These are phyloP conservation scores for Zygoascus sp. DNA, from an alignment of 1,139 yeast genomes.

Conservation along the genomic window DNA sequence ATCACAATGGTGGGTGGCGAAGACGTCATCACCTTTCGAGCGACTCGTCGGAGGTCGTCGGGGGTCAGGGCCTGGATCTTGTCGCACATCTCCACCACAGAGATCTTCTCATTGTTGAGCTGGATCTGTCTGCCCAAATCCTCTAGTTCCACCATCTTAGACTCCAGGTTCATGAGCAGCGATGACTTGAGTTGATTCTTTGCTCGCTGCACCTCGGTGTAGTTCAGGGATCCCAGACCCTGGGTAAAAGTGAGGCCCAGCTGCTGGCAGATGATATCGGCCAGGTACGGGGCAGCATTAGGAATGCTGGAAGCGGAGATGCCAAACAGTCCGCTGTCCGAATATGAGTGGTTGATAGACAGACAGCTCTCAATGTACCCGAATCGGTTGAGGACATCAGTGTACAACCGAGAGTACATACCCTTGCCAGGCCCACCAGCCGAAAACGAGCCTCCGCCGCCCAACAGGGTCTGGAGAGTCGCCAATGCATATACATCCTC, in stretches of 20 bases:
- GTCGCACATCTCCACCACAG: constrained; percentile 76
- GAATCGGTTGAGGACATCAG: constrained; percentile 84
- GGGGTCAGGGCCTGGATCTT: constrained; percentile 66
- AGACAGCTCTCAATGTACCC: constrained; percentile 88
- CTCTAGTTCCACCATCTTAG: constrained; percentile 85
- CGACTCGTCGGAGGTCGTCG: constrained; percentile 66
- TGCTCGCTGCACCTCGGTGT: constrained; percentile 71
- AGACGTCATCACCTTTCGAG: constrained; percentile 72
- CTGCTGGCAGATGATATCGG: constrained; percentile 77
- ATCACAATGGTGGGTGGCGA: constrained; percentile 75
- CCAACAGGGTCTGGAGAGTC: constrained; percentile 83
- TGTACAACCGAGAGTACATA: constrained; percentile 91
- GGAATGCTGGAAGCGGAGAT: constrained; percentile 81
- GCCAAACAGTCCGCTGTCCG: constrained; percentile 90
- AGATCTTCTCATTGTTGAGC: constrained; percentile 72
- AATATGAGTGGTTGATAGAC: constrained; percentile 84
- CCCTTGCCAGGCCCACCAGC: constrained; percentile 99
- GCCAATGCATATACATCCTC: constrained; percentile 91
- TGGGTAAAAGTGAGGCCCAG: constrained; percentile 58
- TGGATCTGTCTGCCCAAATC: constrained; percentile 95
- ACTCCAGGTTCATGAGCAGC: constrained; percentile 85
- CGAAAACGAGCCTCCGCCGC: constrained; percentile 96
- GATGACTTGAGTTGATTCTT: constrained; percentile 90
- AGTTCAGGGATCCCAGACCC: constrained; percentile 51
- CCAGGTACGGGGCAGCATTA: constrained; percentile 76